Evolutionary conservation across 164 flowering plant species (phyloP).

Genomic region (Tinospora cordifolia): DNA sequence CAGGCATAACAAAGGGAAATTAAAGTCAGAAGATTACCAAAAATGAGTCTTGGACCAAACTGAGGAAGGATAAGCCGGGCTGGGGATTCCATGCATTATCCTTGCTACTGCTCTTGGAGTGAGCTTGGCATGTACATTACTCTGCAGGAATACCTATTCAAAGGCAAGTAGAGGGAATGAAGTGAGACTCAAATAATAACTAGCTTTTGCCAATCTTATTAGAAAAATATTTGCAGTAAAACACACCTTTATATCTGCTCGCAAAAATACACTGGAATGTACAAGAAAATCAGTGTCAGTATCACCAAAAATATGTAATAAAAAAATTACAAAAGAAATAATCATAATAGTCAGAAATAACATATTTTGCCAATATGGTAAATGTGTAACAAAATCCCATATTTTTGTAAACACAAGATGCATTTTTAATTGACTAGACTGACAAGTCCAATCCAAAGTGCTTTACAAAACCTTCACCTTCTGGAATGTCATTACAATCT

Average conservation of each 20-base stretch:
- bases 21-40: slow-evolving; percentile 48
- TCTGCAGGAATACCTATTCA: slow-evolving; percentile 72
- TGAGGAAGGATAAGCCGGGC: slow-evolving; percentile 85
- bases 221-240: background rate
- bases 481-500: background rate
- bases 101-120: slow-evolving; percentile 94
- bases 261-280: slow-evolving; percentile 67
- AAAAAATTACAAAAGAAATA: background rate
- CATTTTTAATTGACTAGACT: background rate
- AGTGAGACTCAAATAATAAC: background rate
- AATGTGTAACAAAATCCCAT: background rate
- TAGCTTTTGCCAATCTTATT: background rate
- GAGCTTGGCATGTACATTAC: slow-evolving; percentile 73
- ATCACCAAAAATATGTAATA: slow-evolving; percentile 2
- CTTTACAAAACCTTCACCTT: background rate
- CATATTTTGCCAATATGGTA: too few species aligned
- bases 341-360: background rate
- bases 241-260: slow-evolving; percentile 85
- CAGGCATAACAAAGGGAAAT: background rate
- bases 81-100: slow-evolving; percentile 87
- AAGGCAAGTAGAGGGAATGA: slow-evolving; percentile 10
- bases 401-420: background rate
- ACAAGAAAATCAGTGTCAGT: slow-evolving; percentile 20
- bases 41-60: slow-evolving; percentile 89
- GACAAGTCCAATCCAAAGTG: background rate